phyloP scores from a whole-genome alignment of 768 basidiomycete species.

The Lentinula detonsa region DNA sequence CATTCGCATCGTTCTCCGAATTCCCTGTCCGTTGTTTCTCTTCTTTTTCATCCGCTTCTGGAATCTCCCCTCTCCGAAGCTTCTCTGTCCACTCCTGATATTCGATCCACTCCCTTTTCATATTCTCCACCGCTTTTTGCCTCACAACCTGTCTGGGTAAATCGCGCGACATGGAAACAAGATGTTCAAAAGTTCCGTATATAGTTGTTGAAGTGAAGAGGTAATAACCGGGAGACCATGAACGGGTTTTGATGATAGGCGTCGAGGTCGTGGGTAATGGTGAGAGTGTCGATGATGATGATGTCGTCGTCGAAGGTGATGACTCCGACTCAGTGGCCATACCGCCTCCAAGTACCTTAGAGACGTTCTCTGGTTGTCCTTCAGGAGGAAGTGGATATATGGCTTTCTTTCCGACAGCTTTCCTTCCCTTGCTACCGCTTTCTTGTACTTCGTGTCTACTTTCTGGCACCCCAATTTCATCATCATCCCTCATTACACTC shows the following conservation, averaged over 20 bases:
- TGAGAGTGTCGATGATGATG: background rate
- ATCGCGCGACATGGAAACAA: constrained; percentile 53
- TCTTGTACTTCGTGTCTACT: constrained; percentile 3
- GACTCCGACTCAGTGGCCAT: constrained; percentile 21
- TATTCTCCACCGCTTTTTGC: constrained; percentile 31
- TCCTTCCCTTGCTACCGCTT: constrained; percentile 27
- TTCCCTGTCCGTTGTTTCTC: background rate
- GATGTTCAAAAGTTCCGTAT: constrained; percentile 47
- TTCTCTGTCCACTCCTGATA: constrained; percentile 39
- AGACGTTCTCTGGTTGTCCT: constrained; percentile 48
- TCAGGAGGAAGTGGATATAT: constrained; percentile 61
- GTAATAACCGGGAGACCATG: constrained; percentile 76
- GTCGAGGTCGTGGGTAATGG: background rate
- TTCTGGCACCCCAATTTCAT: background rate
- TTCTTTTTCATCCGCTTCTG: constrained; percentile 12
- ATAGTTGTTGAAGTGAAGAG: constrained; percentile 58
- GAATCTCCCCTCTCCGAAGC: background rate
- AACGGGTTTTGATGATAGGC: constrained; percentile 31
- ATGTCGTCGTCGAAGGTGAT: background rate
- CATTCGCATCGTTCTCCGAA: constrained; percentile 5
- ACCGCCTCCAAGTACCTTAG: constrained; percentile 39
- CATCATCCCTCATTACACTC: background rate
- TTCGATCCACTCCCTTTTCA: constrained; percentile 42
- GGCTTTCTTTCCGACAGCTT: constrained; percentile 20
- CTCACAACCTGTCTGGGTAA: constrained; percentile 44